Conservation (phyloP, 352 stramenopile species). For the Pythium angustatum region DNA sequence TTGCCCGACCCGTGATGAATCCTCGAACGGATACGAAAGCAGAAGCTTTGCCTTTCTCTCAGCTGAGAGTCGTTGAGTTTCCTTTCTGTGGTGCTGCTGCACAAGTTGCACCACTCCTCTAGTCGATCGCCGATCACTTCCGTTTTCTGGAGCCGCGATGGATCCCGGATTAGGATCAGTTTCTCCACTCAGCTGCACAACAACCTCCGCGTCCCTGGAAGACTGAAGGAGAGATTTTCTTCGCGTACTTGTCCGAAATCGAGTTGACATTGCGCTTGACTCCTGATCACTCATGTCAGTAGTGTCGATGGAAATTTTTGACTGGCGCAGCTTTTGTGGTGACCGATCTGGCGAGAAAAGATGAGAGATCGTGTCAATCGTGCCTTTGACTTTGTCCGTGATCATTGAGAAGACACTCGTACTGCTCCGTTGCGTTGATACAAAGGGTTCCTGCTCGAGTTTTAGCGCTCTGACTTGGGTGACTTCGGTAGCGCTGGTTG, state of each 20-base stretch:
- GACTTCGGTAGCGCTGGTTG: slow-evolving; percentile 5
- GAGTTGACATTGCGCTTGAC: slow-evolving; percentile 17
- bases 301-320: slow-evolving; percentile 15
- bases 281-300: slow-evolving; percentile 20
- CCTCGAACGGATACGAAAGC: slow-evolving; percentile 70
- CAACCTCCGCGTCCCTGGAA: slow-evolving; percentile 23
- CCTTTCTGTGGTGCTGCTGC: slow-evolving; percentile 17
- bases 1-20: slow-evolving; percentile 39
- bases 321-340: slow-evolving; percentile 20
- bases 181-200: slow-evolving; percentile 26
- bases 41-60: slow-evolving; percentile 31
- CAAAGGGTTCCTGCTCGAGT: background rate
- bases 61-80: slow-evolving; percentile 15
- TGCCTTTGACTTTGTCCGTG: slow-evolving; percentile 30
- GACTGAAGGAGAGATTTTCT: slow-evolving; percentile 25
- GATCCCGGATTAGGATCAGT: slow-evolving; percentile 1
- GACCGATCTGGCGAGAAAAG: slow-evolving; percentile 29
- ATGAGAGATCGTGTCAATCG: slow-evolving; percentile 32
- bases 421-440: slow-evolving; percentile 17
- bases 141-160: background rate
- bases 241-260: slow-evolving; percentile 27
- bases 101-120: slow-evolving; percentile 12
- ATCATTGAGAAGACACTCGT: slow-evolving; percentile 30
- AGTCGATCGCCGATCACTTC: slow-evolving; percentile 20
- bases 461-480: slow-evolving; percentile 10